Evolutionary conservation across 2,329 filamentous ascomycete species (phyloP), one percentile per base, ranked within the genome.

Genomic region (Cordyceps cateniannulata): DNA sequence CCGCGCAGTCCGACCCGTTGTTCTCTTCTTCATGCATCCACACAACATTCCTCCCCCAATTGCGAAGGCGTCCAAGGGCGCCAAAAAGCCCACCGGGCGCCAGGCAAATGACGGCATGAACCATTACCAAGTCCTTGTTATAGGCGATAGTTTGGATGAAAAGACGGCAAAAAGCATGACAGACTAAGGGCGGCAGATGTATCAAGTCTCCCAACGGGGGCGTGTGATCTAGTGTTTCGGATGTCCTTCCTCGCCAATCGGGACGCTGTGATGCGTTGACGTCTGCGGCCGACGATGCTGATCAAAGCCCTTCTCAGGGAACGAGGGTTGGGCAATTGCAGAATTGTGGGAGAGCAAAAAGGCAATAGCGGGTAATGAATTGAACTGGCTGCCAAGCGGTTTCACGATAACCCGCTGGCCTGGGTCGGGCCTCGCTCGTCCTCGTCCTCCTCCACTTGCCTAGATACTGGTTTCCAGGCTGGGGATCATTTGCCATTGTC

Each of bases 101-200:
- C n/a, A 47, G 40, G 40, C 18, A 54, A 44, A 20, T 44, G 24
- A 18, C 16, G 51, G 35, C 35, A 44, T 42, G 51, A 40, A 44
- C 22, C 38, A 56, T 56, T 22, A 27, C n/a, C 16, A 27, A 14
- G 8, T n/a, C 20, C 25, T 7, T 20, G 10, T 12, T 47, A 47
- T 56, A 35, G 53, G 38, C 14, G n/a, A 40, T 38, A 57, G 44
- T 57, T 57, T 57, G 54, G 54, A 57, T 27, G 54, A 57, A 45
- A 8, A 10, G 16, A 22, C 18, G 44, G 29, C 44, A 16, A 27
- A 16, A 27, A 45, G 38, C 35, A 57, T 20, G 44, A 57, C 29
- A 32, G 54, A 10, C n/a, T 38, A 32, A 16, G 5, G 16, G 54
- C 14, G 24, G 29, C 24, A 16, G 6, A 40, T 32, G 54, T 57